Evolutionary conservation across 106 monocot species (phyloP).

Genomic region (Vanilla planifolia): DNA sequence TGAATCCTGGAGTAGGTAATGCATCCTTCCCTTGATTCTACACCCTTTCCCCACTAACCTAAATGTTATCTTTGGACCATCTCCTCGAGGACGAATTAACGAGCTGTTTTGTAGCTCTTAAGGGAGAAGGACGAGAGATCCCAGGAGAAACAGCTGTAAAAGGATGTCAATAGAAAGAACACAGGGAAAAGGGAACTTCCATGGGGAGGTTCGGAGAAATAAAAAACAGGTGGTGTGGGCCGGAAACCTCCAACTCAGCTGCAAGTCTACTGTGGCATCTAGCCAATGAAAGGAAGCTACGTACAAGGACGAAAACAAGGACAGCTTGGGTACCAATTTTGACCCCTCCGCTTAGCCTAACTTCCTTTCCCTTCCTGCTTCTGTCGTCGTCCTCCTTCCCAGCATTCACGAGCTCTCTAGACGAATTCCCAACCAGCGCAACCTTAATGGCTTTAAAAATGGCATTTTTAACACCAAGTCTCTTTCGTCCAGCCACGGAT

Average conservation of each 20-base stretch:
- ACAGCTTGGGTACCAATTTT: no score
- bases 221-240: no score
- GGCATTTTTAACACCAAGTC: no score
- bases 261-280: not conserved
- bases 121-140: not conserved
- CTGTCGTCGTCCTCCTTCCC: no score
- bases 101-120: no score
- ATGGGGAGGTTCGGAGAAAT: not conserved
- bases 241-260: not conserved
- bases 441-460: no score
- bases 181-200: not conserved
- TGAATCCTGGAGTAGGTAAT: not conserved
- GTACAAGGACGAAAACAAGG: constrained; percentile 9
- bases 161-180: not conserved
- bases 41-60: not conserved
- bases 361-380: no score
- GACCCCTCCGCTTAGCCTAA: no score
- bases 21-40: not conserved
- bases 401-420: no score
- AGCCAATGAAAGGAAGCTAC: not conserved
- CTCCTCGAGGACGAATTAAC: not conserved
- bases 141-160: not conserved
- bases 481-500: no score
- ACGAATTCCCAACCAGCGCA: no score
- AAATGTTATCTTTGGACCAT: not conserved